Conservation (phyloP, 1,284 basidiomycete genomes). For the Irpex sp. region DNA sequence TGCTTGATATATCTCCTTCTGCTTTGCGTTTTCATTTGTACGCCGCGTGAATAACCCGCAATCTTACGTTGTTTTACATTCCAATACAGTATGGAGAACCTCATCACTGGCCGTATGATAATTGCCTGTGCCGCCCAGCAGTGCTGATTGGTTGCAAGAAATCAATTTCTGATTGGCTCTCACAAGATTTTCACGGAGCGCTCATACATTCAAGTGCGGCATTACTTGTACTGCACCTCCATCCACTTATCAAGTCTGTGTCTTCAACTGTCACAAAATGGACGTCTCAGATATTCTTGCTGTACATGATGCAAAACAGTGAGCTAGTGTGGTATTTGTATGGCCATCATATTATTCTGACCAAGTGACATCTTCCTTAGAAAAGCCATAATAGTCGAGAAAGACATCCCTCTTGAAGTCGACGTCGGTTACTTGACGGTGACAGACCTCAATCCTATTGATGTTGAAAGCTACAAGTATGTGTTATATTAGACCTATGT, state of each 20-base stretch:
- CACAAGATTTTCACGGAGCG: background rate
- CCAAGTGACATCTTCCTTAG: conserved; percentile 32
- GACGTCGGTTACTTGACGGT: conserved; percentile 83
- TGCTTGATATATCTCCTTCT: too few relatives aligned
- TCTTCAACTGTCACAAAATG: conserved; percentile 36
- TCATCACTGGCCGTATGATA: too few relatives aligned
- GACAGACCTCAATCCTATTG: conserved; percentile 84
- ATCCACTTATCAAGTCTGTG: background rate
- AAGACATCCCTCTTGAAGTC: conserved; percentile 75
- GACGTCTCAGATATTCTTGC: conserved; percentile 76
- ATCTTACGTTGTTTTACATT: too few relatives aligned
- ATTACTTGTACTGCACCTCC: background rate
- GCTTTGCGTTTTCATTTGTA: too few relatives aligned
- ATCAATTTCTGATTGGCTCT: background rate
- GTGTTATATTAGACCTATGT: conserved; percentile 15
- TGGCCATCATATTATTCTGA: too few relatives aligned
- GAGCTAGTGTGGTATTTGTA: conserved; percentile 10
- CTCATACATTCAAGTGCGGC: background rate
- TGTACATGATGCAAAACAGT: conserved; percentile 65
- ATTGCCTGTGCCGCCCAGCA: too few relatives aligned
- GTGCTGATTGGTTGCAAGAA: too few relatives aligned
- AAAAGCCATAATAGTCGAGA: conserved; percentile 65
- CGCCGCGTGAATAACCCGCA: too few relatives aligned
- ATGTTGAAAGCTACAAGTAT: conserved; percentile 74
- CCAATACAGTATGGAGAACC: too few relatives aligned